Evolutionary conservation across 495 filamentous ascomycete genomes (phyloP), one percentile per base, ranked within the genome.

Genomic region (Penicillium cataractarum): DNA sequence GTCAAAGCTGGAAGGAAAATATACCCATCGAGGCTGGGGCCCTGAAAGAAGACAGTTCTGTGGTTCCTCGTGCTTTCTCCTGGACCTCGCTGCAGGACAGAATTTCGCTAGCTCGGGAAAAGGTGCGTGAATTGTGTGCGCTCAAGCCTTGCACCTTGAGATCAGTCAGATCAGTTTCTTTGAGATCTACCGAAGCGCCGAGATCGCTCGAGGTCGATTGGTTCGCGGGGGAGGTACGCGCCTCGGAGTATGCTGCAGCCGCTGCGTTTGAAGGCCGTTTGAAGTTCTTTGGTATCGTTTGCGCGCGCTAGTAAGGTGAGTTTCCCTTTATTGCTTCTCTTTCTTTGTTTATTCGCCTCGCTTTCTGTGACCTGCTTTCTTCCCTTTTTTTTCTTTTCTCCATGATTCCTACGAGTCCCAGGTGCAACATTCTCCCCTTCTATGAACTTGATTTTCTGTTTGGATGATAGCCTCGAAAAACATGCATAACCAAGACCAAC

Each of bases 221-320:
- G 67, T 33, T 39, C 21, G 24, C 51, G 48, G 26, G 46, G 26
- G 40, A 37, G 24, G 65, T 65, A 65, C 63, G 70, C 71, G 71
- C 70, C 63, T 55, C 60, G 63, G 76, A 75, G 74, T 65, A 77
- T 77, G 72, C 62, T 72, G 65, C 67, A 74, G 61, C 39, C 60
- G 60, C 67, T 69, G 65, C 69, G 66, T 75, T 72, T 76, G 66
- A 64, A 50, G 37, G 44, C 54, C 58, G 65, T 67, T 62, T 68
- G 65, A 60, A 64, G 61, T 50, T 65, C 57, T 55, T 32, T 60
- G 46, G 19, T 56, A 37, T 27, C 52, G 68, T 74, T 75, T 79
- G 73, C 65, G 68, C 65, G 68, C 67, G 68, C 67, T 61, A 67
- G 55, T 37, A 31, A 68, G 71, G 76, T 78, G 69, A 77, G 73